Conservation (phyloP, 345 rosid species). For the Crucihimalaya himalaica region DNA sequence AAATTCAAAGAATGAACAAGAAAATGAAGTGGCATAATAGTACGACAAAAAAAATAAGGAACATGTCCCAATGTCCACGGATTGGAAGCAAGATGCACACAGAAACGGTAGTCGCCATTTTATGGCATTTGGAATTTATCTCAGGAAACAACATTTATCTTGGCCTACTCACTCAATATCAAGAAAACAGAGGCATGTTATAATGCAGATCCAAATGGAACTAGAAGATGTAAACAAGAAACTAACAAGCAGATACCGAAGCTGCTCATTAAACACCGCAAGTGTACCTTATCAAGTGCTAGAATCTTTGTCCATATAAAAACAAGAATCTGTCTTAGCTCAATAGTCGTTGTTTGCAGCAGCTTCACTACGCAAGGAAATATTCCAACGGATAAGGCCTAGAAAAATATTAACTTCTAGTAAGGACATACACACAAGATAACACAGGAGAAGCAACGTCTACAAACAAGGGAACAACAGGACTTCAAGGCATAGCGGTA, state of each 20-base stretch:
- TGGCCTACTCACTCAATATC: neutral
- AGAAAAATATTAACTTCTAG: constrained; percentile 32
- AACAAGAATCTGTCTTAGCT: constrained; percentile 89
- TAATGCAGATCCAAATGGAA: constrained; percentile 3
- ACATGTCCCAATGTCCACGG: neutral
- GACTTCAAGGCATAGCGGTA: constrained; percentile 36
- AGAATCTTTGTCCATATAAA: constrained; percentile 98
- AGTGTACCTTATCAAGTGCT: constrained; percentile 84
- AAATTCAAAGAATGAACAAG: neutral
- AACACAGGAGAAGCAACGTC: constrained; percentile 9
- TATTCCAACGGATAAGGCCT: constrained; percentile 96
- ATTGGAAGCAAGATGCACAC: neutral
- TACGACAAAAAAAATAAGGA: constrained; percentile 10
- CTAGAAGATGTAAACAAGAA: neutral
- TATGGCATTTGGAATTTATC: constrained; percentile 10
- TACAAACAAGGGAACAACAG: neutral
- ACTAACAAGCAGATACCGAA: neutral
- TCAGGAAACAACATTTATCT: neutral
- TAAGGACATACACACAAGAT: constrained; percentile 20
- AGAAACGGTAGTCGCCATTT: neutral
- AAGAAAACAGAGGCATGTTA: neutral
- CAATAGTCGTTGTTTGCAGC: constrained; percentile 79
- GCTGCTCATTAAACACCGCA: constrained; percentile 8
- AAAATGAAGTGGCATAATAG: constrained; percentile 15
- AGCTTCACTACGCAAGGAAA: constrained; percentile 86